These are phyloP conservation scores for Singerocomus inundabilis DNA, from an alignment of 1,284 basidiomycete species.

Conservation along the genomic window DNA sequence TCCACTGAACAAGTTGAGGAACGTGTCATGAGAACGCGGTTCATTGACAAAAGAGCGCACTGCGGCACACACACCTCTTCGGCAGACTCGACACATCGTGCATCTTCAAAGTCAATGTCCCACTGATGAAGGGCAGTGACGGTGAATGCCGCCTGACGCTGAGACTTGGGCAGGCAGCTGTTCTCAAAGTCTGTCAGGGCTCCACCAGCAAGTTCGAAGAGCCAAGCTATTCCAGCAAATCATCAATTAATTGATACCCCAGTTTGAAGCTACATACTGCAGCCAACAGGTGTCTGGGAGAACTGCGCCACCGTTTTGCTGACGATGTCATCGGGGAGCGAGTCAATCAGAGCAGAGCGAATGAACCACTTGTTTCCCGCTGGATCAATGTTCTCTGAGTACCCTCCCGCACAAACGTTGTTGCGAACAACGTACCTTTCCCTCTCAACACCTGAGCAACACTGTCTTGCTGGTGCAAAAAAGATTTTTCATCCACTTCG, in stretches of 20 bases:
- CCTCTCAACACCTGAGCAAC: constrained; percentile 85
- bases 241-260: neutral
- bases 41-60: neutral
- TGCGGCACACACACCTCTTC: constrained; percentile 59
- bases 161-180: constrained; percentile 70
- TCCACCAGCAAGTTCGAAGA: constrained; percentile 86
- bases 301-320: constrained; percentile 81
- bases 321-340: constrained; percentile 83
- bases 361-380: constrained; percentile 88
- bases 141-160: constrained; percentile 75
- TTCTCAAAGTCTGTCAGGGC: constrained; percentile 74
- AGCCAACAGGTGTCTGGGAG: constrained; percentile 77
- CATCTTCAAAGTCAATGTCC: constrained; percentile 79
- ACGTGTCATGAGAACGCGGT: constrained; percentile 1
- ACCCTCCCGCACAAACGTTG: neutral
- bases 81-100: constrained; percentile 73
- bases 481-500: constrained; percentile 87
- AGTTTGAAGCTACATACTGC: constrained; percentile 57
- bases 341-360: constrained; percentile 74
- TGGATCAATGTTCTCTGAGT: constrained; percentile 23
- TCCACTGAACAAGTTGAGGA: constrained; percentile 54
- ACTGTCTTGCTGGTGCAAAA: constrained; percentile 85
- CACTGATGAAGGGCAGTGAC: constrained; percentile 91
- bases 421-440: constrained; percentile 48
- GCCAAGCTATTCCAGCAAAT: constrained; percentile 61